phyloP scores from a whole-genome alignment of 805 yeast genomes.

The Starmerella potacharoeniae region DNA sequence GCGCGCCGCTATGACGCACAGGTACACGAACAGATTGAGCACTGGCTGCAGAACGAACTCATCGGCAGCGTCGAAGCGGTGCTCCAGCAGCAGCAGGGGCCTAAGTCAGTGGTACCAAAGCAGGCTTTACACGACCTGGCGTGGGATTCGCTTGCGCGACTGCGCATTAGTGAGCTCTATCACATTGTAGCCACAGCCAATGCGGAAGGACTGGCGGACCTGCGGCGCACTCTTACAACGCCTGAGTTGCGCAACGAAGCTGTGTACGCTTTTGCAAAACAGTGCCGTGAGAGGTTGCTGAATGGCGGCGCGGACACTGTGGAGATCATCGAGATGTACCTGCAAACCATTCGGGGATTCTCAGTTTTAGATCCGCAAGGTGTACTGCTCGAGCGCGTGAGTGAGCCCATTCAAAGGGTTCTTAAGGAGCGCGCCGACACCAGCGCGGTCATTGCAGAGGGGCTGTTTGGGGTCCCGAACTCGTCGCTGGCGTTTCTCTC shows the following conservation, averaged over 20 bases:
- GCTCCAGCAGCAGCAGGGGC: neutral
- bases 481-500: conserved; percentile 43
- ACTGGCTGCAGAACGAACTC: conserved; percentile 7
- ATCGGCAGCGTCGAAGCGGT: neutral
- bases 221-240: conserved; percentile 41
- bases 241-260: conserved; percentile 41
- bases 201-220: conserved; percentile 43
- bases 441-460: conserved; percentile 55
- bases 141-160: conserved; percentile 22
- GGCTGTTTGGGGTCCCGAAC: conserved; percentile 42
- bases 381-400: conserved; percentile 64
- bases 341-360: conserved; percentile 60
- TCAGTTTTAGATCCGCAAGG: conserved; percentile 77
- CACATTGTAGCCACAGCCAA: conserved; percentile 49
- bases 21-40: neutral
- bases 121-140: conserved; percentile 2
- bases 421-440: conserved; percentile 66
- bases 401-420: conserved; percentile 62
- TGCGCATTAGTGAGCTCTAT: conserved; percentile 49
- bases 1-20: conserved; percentile 10
- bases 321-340: conserved; percentile 57
- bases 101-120: neutral
- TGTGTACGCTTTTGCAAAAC: conserved; percentile 39
- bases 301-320: conserved; percentile 76
- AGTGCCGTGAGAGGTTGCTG: conserved; percentile 40